Percentiles rank a stretch among this genome's conserved stretches.
phyloP scores from a whole-genome alignment of 768 basidiomycete species.

The Phlebiopsis flavidoalba region DNA sequence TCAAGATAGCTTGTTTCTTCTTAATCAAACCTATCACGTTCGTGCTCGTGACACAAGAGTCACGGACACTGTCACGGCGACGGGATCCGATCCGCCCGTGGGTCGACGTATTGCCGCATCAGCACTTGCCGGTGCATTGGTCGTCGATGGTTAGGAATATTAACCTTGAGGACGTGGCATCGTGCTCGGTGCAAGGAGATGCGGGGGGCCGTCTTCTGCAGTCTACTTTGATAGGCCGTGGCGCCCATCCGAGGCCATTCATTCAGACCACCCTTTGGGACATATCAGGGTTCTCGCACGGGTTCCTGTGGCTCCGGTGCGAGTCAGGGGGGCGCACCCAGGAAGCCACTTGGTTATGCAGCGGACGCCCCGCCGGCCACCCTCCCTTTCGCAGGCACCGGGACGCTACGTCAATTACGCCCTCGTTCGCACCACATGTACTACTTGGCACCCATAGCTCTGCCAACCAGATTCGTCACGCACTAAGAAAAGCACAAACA shows the following conservation, averaged over 20 bases:
- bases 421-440: too few relatives aligned
- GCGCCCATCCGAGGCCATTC: conserved; percentile 74
- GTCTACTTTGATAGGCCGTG: conserved; percentile 38
- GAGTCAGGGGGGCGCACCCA: too few relatives aligned
- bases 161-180: conserved; percentile 1
- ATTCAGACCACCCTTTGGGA: conserved; percentile 76
- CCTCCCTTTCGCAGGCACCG: too few relatives aligned
- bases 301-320: too few relatives aligned
- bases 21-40: conserved; percentile 86
- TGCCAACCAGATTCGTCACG: too few relatives aligned
- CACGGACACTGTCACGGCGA: conserved; percentile 84
- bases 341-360: too few relatives aligned
- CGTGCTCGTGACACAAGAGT: conserved; percentile 90
- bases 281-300: too few relatives aligned
- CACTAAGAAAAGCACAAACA: too few relatives aligned
- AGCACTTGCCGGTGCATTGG: conserved; percentile 15
- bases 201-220: conserved; percentile 55
- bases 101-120: conserved; percentile 37
- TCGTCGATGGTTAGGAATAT: not conserved
- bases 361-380: too few relatives aligned
- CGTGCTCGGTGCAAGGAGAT: conserved; percentile 54
- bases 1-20: conserved; percentile 84
- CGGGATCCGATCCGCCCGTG: conserved; percentile 67
- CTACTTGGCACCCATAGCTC: too few relatives aligned
- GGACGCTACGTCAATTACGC: too few relatives aligned